phyloP scores from a whole-genome alignment of 1,284 basidiomycete genomes.

The Tylopilus orsonianus region DNA sequence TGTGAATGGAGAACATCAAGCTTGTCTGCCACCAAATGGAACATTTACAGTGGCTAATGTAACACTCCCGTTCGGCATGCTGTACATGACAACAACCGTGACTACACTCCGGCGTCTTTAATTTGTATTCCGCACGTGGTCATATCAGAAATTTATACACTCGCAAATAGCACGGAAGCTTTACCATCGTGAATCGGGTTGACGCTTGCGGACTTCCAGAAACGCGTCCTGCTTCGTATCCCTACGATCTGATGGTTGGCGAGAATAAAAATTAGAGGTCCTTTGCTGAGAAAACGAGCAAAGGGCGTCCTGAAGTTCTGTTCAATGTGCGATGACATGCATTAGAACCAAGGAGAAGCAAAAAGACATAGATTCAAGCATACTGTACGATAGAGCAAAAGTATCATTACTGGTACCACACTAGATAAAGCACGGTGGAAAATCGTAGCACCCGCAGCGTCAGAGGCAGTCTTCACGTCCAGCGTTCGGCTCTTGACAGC shows the following conservation, averaged over 20 bases:
- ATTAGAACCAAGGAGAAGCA: neutral
- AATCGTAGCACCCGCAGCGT: neutral
- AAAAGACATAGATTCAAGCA: slow-evolving; percentile 25
- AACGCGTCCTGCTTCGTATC: too few relatives aligned
- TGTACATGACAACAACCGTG: neutral
- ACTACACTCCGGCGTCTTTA: neutral
- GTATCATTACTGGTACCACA: neutral
- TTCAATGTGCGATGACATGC: too few relatives aligned
- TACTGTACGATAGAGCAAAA: slow-evolving; percentile 13
- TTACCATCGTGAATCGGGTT: neutral
- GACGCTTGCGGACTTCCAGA: too few relatives aligned
- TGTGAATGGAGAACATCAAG: neutral
- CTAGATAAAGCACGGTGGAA: neutral
- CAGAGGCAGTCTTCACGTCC: neutral
- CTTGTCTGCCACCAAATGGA: neutral
- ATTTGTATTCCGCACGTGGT: neutral
- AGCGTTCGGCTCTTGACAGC: neutral
- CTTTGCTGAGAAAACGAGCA: too few relatives aligned
- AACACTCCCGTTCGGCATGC: neutral
- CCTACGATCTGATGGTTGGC: too few relatives aligned
- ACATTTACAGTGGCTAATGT: neutral
- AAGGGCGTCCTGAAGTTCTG: too few relatives aligned
- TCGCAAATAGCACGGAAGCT: neutral
- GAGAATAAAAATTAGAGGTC: too few relatives aligned
- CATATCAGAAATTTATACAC: neutral